Evolutionary conservation across 2,329 filamentous ascomycete species (phyloP).

Genomic region (Alternaria alternata): DNA sequence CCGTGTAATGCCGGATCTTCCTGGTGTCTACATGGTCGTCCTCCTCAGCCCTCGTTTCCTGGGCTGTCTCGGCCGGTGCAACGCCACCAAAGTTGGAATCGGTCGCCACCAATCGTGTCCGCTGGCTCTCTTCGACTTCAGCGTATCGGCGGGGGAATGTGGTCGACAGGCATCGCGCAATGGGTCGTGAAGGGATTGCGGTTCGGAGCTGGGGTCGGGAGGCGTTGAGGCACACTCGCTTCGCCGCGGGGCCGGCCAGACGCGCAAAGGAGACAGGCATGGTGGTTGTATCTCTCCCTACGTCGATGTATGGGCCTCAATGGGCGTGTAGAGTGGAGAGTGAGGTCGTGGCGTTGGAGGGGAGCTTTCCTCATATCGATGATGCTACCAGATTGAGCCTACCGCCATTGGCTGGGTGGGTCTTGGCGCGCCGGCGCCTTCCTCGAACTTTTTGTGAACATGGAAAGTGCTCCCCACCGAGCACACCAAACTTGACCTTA

Average conservation of each 20-base stretch:
- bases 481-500: slow-evolving; percentile 19
- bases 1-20: slow-evolving; percentile 98
- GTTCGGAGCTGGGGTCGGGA: slow-evolving; percentile 56
- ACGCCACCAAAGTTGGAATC: slow-evolving; percentile 68
- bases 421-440: slow-evolving; percentile 32
- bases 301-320: slow-evolving; percentile 45
- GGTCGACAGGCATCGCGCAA: slow-evolving; percentile 71
- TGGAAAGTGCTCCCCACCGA: slow-evolving; percentile 27
- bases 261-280: slow-evolving; percentile 78
- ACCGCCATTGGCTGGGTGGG: slow-evolving; percentile 39
- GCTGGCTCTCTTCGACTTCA: slow-evolving; percentile 57
- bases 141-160: slow-evolving; percentile 70
- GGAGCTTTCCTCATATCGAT: slow-evolving; percentile 38
- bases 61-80: slow-evolving; percentile 55
- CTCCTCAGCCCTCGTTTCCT: slow-evolving; percentile 55
- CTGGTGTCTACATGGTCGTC: slow-evolving; percentile 65
- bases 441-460: slow-evolving; percentile 37
- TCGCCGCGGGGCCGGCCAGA: slow-evolving; percentile 75
- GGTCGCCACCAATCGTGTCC: slow-evolving; percentile 70
- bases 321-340: slow-evolving; percentile 45
- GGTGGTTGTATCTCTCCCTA: slow-evolving; percentile 48
- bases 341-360: slow-evolving; percentile 44
- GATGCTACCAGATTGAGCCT: slow-evolving; percentile 40
- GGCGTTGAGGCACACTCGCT: slow-evolving; percentile 68
- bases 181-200: slow-evolving; percentile 51